Conservation (phyloP, 2,329 filamentous ascomycete genomes). For the Aquanectria penicillioides region DNA sequence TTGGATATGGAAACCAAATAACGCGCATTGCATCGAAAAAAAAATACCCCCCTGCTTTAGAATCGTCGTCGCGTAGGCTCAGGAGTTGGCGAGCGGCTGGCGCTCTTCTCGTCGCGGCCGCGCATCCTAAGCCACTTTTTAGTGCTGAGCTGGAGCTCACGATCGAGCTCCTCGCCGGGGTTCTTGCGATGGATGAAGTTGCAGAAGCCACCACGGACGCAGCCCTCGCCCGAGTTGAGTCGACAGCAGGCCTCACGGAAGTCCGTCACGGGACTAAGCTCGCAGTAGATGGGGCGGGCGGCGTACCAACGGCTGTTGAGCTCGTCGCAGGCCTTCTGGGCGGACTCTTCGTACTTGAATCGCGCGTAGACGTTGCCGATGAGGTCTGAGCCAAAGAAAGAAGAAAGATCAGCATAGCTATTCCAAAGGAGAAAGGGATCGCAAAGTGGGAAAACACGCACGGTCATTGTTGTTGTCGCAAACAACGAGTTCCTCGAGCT, state of each 20-base stretch:
- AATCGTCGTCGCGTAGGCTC: constrained; percentile 81
- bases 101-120: constrained; percentile 85
- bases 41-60: constrained; percentile 58
- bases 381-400: constrained; percentile 79
- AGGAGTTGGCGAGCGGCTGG: constrained; percentile 84
- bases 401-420: constrained; percentile 34
- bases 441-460: constrained; percentile 56
- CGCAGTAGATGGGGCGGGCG: constrained; percentile 96
- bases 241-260: constrained; percentile 98
- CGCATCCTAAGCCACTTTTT: constrained; percentile 95
- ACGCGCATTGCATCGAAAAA: background rate
- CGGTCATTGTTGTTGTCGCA: constrained; percentile 99
- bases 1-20: constrained; percentile 7
- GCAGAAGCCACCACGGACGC: constrained; percentile 95
- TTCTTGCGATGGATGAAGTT: constrained; percentile 99
- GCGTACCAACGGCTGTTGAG: constrained; percentile 98
- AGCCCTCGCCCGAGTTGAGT: constrained; percentile 93
- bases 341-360: constrained; percentile 99
- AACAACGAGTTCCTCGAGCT: constrained; percentile 96
- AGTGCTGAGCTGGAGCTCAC: constrained; percentile 85
- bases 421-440: background rate
- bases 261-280: constrained; percentile 95
- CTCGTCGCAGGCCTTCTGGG: constrained; percentile 91
- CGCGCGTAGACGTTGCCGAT: constrained; percentile 99
- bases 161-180: constrained; percentile 86